These are phyloP conservation scores for Apiotrichum laibachii DNA, from an alignment of 1,284 basidiomycete genomes.

Conservation along the genomic window DNA sequence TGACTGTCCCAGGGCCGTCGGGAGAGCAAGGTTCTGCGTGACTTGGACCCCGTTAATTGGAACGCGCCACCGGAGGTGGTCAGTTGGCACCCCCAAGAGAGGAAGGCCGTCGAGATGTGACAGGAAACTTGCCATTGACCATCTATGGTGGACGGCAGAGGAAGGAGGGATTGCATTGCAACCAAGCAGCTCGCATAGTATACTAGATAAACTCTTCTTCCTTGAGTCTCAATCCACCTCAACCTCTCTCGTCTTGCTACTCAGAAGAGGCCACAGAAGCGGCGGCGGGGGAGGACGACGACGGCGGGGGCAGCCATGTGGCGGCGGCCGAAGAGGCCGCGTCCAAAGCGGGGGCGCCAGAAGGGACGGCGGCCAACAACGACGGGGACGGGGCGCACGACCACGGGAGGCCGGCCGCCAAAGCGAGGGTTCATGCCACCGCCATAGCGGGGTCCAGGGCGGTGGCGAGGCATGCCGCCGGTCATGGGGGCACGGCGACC, in stretches of 20 bases:
- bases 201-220: too few relatives aligned
- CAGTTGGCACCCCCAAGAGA: too few relatives aligned
- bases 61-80: too few relatives aligned
- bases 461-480: neutral
- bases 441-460: neutral
- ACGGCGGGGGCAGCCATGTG: neutral
- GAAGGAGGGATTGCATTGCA: too few relatives aligned
- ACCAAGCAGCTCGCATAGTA: too few relatives aligned
- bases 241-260: neutral
- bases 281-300: constrained; percentile 5
- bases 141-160: too few relatives aligned
- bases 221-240: neutral
- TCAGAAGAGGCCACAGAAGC: constrained; percentile 15
- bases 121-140: too few relatives aligned
- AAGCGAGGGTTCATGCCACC: neutral
- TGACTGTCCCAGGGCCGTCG: too few relatives aligned
- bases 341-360: constrained; percentile 1
- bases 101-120: too few relatives aligned
- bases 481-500: neutral
- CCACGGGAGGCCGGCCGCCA: neutral
- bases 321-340: neutral
- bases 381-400: constrained; percentile 1
- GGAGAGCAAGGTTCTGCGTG: too few relatives aligned
- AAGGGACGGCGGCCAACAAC: constrained; percentile 1
- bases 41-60: too few relatives aligned